Evolutionary conservation across 2,329 filamentous ascomycete genomes (phyloP).

Genomic region (Knoxdaviesia proteae): DNA sequence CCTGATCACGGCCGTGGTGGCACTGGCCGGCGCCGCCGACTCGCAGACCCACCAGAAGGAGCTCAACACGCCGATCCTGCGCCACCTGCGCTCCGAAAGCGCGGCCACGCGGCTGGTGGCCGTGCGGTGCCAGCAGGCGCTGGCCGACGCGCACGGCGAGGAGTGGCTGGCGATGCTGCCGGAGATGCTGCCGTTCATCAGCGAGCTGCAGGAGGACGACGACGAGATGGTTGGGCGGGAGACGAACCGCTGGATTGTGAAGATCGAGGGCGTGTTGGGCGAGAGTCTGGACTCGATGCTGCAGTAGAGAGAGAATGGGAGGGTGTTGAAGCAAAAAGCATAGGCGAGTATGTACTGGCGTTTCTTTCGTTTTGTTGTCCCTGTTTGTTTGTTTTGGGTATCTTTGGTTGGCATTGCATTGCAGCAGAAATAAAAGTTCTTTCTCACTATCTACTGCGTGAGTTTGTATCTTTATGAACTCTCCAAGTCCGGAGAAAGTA

Average conservation of each 20-base stretch:
- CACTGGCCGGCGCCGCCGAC: slow-evolving; percentile 60
- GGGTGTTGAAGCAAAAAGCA: neutral
- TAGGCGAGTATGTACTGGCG: neutral
- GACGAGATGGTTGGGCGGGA: slow-evolving; percentile 83
- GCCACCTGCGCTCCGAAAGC: slow-evolving; percentile 54
- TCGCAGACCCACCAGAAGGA: slow-evolving; percentile 81
- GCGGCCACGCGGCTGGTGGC: slow-evolving; percentile 58
- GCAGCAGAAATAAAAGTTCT: slow-evolving; percentile 3
- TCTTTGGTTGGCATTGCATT: slow-evolving; percentile 2
- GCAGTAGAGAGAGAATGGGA: slow-evolving; percentile 32
- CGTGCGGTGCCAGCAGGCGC: slow-evolving; percentile 57
- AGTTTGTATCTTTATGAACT: neutral
- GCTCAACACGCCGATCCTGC: slow-evolving; percentile 60
- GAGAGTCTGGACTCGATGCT: slow-evolving; percentile 87
- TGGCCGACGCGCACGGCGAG: slow-evolving; percentile 68
- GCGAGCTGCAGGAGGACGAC: slow-evolving; percentile 88
- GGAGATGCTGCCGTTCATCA: slow-evolving; percentile 93
- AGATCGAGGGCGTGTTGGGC: slow-evolving; percentile 74
- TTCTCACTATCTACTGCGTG: neutral
- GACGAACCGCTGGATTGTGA: slow-evolving; percentile 73
- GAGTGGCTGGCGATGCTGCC: slow-evolving; percentile 83
- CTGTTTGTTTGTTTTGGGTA: slow-evolving; percentile 2
- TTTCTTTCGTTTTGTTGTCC: slow-evolving; percentile 5
- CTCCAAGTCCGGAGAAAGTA: neutral
- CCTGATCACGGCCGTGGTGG: slow-evolving; percentile 55